Evolutionary conservation across 345 rosid genomes (phyloP), one percentile per base, ranked within the genome.

Genomic region (Rhodomyrtus tomentosa): DNA sequence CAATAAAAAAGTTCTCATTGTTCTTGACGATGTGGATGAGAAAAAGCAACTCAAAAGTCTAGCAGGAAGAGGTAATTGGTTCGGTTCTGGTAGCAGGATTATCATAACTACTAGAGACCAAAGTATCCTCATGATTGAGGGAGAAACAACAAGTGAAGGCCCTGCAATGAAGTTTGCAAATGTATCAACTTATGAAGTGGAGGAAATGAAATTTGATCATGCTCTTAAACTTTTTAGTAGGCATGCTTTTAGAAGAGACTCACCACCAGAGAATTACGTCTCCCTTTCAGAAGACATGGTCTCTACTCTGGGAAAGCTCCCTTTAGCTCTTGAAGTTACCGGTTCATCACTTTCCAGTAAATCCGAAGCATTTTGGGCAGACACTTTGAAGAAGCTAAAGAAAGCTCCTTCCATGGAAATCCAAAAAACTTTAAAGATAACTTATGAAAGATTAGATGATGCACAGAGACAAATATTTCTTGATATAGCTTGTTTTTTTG

Each of bases 151-250:
- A 29, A 0, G 0, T 3, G 40, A 59, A 59, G 21, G 0, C 10
- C 21, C 12, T 1, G 1, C 11, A 22, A 10, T 10, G 24, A 55
- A 55, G 12, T 22, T 0, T 27, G 0, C 73, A 29, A 15, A 3
- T 2, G 2, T 27, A 13, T 59, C 0, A 0, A 1, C 40, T 59
- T 0, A 59, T 0, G 73, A 59, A 59, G 73, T 27, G 0, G 2
- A 0, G 0, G 5, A 59, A 59, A 59, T 59, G 73, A 0, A 29
- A 7, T 59, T 0, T 59, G 40, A 59, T 29, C 5, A 29, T 15
- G 73, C 73, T 29, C 73, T 59, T 29, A 29, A 59, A 10, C 40
- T 59, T 29, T 59, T 59, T 0, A 29, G 74, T 0, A 59, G 5
- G 22, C 40, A 59, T 29, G 74, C 74, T 22, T 59, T 59, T 29